Conservation (phyloP, 1,284 basidiomycete genomes). For the Sphaerobolus stellatus region DNA sequence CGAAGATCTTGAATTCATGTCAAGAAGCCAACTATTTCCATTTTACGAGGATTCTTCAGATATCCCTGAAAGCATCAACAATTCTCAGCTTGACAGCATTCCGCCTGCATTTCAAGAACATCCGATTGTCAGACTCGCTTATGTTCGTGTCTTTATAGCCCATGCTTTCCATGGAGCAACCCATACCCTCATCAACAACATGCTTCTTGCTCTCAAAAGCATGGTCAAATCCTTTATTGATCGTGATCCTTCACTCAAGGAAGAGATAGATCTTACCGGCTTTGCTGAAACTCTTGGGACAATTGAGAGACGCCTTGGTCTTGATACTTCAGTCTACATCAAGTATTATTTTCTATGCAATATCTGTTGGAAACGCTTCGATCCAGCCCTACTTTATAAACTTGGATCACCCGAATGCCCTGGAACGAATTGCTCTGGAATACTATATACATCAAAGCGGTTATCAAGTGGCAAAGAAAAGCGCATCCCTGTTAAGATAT, state of each 20-base stretch:
- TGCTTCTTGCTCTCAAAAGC: neutral
- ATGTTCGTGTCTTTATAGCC: conserved; percentile 15
- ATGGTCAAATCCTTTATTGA: neutral
- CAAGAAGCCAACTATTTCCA: neutral
- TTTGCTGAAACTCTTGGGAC: conserved; percentile 19
- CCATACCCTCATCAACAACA: neutral
- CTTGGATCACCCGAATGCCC: neutral
- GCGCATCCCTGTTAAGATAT: conserved; percentile 15
- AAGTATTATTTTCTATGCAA: conserved; percentile 17
- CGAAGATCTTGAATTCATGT: neutral
- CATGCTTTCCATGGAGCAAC: conserved; percentile 15
- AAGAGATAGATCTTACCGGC: too few relatives aligned
- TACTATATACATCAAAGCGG: neutral
- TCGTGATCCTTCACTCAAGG: neutral
- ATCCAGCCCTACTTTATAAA: conserved; percentile 5
- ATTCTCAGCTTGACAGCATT: conserved; percentile 34
- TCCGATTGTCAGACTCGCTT: conserved; percentile 14
- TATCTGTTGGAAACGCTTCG: conserved; percentile 16
- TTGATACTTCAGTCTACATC: conserved; percentile 17
- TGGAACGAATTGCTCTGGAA: neutral
- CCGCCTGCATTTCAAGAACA: conserved; percentile 21
- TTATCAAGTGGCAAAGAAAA: neutral
- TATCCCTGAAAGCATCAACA: neutral
- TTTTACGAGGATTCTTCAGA: too few relatives aligned
- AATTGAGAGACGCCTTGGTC: conserved; percentile 16